A percentile compares a stretch with the other conserved stretches of the same genome.
phyloP scores from a whole-genome alignment of 768 basidiomycete species.

The Lactarius pseudohatsudake region DNA sequence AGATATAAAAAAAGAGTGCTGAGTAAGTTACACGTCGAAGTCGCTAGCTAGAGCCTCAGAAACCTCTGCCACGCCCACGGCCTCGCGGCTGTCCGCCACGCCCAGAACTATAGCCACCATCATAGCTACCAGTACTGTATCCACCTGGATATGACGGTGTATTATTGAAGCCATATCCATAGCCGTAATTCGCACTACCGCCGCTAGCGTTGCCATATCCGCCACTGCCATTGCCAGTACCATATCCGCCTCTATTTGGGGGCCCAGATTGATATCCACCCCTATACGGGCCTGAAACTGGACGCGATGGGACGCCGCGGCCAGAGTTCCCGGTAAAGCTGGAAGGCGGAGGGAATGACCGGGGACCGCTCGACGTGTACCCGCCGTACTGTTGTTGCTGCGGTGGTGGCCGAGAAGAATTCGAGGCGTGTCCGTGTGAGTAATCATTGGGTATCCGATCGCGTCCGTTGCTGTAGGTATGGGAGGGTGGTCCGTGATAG shows the following conservation, averaged over 20 bases:
- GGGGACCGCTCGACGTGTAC: constrained; percentile 32
- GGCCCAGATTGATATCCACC: constrained; percentile 31
- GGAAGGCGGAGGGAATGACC: constrained; percentile 16
- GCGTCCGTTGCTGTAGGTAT: constrained; percentile 28
- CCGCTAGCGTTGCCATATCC: constrained; percentile 38
- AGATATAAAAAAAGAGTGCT: constrained; percentile 10
- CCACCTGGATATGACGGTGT: constrained; percentile 5
- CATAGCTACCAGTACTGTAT: constrained; percentile 24
- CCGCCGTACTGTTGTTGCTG: constrained; percentile 32
- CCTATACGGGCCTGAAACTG: constrained; percentile 16
- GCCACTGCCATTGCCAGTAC: constrained; percentile 31
- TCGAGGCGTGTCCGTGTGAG: constrained; percentile 22
- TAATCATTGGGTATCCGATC: constrained; percentile 33
- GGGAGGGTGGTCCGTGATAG: constrained; percentile 14
- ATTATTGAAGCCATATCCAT: constrained; percentile 38
- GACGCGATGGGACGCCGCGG: constrained; percentile 24
- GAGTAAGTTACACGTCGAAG: neutral
- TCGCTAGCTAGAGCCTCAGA: constrained; percentile 4
- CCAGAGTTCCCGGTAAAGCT: constrained; percentile 14
- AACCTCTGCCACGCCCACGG: constrained; percentile 29
- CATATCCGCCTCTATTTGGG: constrained; percentile 38
- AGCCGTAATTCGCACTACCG: constrained; percentile 33
- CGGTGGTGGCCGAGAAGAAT: constrained; percentile 35
- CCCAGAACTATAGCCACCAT: constrained; percentile 32
- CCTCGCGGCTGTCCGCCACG: constrained; percentile 25